Base-by-base conservation (phyloP, 306 rosid genomes). In the Lablab purpureus region DNA sequence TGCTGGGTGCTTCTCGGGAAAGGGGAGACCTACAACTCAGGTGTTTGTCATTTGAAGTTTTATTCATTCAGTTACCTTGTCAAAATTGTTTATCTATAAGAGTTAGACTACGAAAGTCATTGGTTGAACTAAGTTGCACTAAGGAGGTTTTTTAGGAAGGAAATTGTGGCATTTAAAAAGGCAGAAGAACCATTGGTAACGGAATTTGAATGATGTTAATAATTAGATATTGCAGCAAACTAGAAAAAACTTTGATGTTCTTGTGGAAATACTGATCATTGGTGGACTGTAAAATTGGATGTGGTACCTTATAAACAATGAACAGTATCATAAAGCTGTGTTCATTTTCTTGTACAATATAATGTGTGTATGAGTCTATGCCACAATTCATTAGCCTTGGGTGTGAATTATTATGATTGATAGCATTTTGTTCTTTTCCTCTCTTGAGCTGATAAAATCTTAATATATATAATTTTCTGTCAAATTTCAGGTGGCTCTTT, bases 11-110 rank as follows among this genome's bases (percentile, higher is more conserved):
- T 88, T 87, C 89, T 62, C 84, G 0, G 98, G 98, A 79, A 96
- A 93, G 78, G 89, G 88, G 79, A 93, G 84, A 71, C 99, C 96
- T 40, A 73, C 98, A 27, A 27, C 52, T 49, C 96, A 96, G 97
- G 84, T 77, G 55, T 17, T 0, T 73, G 5, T 52, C 30, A 5
- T 55, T 58, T 32, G 18, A 21, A 4, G 28, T 59, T 46, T 49
- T 69, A 9, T 41, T 50, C 27, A 21, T 18, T 18, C 54, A 14
- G 51, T 13, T 11, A 15, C 54, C 25, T 64, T 34, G 13, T 71
- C 14, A 30, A 28, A 74, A 43, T 73, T 18, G 66, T 45, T 67
- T 55, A 59, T 67, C 54, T 55, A 18, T 12, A 11, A 23, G 10
- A 58, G 0, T 58, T 17, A n/a, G 46, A 77, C 46, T 5, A 11